Evolutionary conservation across 345 rosid species (phyloP).

Genomic region (Aurinia saxatilis): DNA sequence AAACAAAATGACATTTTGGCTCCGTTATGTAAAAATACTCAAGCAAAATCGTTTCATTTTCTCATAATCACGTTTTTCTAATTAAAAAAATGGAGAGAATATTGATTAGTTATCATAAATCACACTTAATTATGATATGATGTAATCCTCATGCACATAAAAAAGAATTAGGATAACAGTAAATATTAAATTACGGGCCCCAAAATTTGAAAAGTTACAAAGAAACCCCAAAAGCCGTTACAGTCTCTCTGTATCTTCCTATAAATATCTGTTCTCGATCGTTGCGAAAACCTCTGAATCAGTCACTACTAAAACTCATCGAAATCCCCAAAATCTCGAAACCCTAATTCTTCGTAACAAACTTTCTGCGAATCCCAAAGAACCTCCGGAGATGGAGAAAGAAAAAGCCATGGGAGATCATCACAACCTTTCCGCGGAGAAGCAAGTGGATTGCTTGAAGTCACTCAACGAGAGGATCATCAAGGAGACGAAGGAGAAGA

Average conservation of each 20-base stretch:
- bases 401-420: constrained; percentile 29
- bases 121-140: too few relatives aligned
- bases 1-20: too few relatives aligned
- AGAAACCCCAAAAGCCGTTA: not conserved
- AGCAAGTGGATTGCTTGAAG: constrained; percentile 45
- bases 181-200: too few relatives aligned
- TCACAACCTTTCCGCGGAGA: too few relatives aligned
- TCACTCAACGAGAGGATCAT: constrained; percentile 52
- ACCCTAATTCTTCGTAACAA: constrained; percentile 8
- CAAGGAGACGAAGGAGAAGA: constrained; percentile 46
- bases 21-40: too few relatives aligned
- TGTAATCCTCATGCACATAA: too few relatives aligned
- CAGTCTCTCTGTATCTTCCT: constrained; percentile 5
- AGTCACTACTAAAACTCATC: not conserved
- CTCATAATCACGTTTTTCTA: too few relatives aligned
- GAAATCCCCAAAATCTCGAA: constrained; percentile 12
- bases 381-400: not conserved
- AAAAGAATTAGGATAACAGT: too few relatives aligned
- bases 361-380: not conserved
- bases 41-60: too few relatives aligned
- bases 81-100: too few relatives aligned
- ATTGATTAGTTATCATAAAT: too few relatives aligned
- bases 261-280: not conserved
- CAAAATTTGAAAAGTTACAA: too few relatives aligned
- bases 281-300: not conserved